Evolutionary conservation across 2,329 filamentous ascomycete species (phyloP).

Genomic region (Cytospora mali): DNA sequence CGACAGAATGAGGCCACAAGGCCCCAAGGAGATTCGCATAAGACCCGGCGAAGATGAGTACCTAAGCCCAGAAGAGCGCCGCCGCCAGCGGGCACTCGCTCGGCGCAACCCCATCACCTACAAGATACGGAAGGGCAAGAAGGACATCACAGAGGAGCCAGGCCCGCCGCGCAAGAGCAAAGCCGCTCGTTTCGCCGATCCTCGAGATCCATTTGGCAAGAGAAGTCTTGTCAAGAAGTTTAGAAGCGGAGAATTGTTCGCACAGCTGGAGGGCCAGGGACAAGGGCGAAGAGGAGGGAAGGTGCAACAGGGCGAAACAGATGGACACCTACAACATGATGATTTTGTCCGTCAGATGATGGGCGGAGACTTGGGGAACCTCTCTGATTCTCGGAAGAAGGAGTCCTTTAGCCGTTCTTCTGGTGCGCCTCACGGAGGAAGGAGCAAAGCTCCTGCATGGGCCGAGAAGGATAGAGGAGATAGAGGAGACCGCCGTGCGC

Average conservation of each 20-base stretch:
- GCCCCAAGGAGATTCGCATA: slow-evolving; percentile 30
- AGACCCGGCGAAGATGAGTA: slow-evolving; percentile 19
- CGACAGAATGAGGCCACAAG: slow-evolving; percentile 39
- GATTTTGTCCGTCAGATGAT: slow-evolving; percentile 25
- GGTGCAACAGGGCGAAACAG: too few species aligned
- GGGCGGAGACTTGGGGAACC: background rate
- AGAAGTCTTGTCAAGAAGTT: slow-evolving; percentile 58
- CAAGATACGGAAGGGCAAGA: slow-evolving; percentile 50
- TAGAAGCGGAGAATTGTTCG: slow-evolving; percentile 48
- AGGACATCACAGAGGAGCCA: slow-evolving; percentile 51
- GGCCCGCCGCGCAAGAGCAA: slow-evolving; percentile 28
- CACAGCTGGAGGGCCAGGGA: slow-evolving; percentile 32
- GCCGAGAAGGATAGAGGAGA: background rate
- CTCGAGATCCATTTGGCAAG: slow-evolving; percentile 53
- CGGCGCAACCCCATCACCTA: slow-evolving; percentile 31
- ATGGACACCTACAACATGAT: slow-evolving; percentile 26
- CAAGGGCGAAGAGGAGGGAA: too few species aligned
- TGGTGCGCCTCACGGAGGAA: background rate
- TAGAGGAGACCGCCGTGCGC: background rate
- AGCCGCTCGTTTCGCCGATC: slow-evolving; percentile 50
- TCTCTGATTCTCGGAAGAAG: background rate
- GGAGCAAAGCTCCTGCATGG: background rate
- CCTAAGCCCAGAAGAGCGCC: slow-evolving; percentile 32
- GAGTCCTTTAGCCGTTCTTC: background rate
- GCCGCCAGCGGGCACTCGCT: slow-evolving; percentile 31